Evolutionary conservation across 345 rosid species (phyloP).

Genomic region (Cardamine occulta): DNA sequence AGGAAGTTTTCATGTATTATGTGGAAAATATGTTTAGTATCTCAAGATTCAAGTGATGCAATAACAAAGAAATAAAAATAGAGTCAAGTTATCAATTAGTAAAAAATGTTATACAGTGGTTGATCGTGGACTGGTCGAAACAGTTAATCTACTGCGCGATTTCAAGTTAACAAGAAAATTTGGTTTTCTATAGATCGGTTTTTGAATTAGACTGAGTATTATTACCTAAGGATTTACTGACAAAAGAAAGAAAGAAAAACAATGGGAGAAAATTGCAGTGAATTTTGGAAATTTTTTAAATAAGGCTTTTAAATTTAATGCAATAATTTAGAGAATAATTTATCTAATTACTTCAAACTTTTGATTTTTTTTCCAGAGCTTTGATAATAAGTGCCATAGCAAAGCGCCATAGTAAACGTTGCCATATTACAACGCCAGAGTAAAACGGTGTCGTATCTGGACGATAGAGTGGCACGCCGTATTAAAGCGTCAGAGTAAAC

Average conservation of each 20-base stretch:
- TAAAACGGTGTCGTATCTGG: background rate
- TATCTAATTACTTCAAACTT: background rate
- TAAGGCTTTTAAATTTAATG: background rate
- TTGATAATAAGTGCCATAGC: background rate
- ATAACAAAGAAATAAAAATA: too few species aligned
- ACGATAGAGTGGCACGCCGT: background rate
- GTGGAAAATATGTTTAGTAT: background rate
- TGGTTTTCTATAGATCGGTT: background rate
- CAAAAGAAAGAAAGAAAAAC: background rate
- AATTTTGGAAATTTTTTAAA: too few species aligned
- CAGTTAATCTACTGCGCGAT: background rate
- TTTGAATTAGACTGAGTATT: background rate
- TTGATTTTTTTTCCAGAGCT: background rate
- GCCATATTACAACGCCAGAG: background rate
- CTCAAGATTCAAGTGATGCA: background rate
- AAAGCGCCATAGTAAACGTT: background rate
- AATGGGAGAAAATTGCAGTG: background rate
- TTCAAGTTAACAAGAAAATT: background rate
- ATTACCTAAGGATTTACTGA: background rate
- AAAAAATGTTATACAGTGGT: background rate
- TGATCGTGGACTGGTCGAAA: background rate
- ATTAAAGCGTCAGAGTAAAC: background rate
- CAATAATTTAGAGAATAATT: too few species aligned
- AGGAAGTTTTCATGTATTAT: conserved; percentile 10
- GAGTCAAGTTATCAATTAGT: background rate